phyloP scores from a whole-genome alignment of 2,329 filamentous ascomycete species.

The Cercospora zeina region DNA sequence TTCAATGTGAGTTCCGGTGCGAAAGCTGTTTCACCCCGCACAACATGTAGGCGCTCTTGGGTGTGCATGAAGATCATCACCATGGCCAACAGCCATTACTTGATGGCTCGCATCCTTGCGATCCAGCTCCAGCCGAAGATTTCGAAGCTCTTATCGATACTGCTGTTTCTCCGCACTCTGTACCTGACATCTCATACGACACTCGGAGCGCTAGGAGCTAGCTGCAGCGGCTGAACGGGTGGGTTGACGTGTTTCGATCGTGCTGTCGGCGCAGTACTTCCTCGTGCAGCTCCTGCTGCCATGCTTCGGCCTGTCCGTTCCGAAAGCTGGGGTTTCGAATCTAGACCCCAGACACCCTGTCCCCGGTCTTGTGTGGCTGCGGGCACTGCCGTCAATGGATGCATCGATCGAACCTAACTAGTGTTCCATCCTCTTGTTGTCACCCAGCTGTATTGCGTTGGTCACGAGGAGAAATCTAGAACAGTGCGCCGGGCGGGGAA shows the following conservation, averaged over 20 bases:
- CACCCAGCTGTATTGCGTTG: background rate
- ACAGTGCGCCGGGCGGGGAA: slow-evolving; percentile 2
- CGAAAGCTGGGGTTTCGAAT: slow-evolving; percentile 2
- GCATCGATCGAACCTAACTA: slow-evolving; percentile 4
- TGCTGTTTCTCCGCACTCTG: slow-evolving; percentile 3
- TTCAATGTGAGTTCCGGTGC: background rate
- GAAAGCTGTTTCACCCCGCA: background rate
- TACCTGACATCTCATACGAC: slow-evolving; percentile 19
- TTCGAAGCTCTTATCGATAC: background rate
- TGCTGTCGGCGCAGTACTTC: background rate
- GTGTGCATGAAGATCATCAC: background rate
- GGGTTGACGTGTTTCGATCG: background rate
- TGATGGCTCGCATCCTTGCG: slow-evolving; percentile 5
- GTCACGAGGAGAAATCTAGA: background rate
- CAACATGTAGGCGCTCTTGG: background rate
- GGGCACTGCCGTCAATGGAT: background rate
- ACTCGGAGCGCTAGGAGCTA: slow-evolving; percentile 7
- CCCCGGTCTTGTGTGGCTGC: background rate
- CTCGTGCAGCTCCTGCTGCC: background rate
- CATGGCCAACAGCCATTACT: background rate
- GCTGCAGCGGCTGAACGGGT: slow-evolving; percentile 15
- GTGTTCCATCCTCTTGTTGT: background rate
- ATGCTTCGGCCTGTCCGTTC: background rate
- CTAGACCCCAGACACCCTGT: background rate
- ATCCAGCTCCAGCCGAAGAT: background rate